A percentile compares a stretch with the other conserved stretches of the same genome.
Evolutionary conservation across 345 rosid genomes (phyloP).

Genomic region (Boechera divaricarpa): DNA sequence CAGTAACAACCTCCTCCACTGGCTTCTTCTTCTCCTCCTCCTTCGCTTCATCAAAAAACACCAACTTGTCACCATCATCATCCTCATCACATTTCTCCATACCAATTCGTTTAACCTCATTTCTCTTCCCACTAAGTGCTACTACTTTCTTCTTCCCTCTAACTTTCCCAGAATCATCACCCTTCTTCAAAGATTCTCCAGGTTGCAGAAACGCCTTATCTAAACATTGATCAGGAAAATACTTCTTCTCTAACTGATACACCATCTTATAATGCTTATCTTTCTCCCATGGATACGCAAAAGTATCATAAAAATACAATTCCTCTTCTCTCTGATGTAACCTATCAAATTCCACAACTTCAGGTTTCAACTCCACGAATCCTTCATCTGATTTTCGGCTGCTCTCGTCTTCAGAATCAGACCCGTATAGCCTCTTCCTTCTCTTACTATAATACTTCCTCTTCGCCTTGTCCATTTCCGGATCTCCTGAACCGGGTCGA

Average conservation of each 20-base stretch:
- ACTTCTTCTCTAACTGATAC: constrained; percentile 95
- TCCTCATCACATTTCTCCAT: constrained; percentile 24
- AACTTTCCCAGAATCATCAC: constrained; percentile 36
- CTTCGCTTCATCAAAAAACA: constrained; percentile 72
- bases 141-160: constrained; percentile 44
- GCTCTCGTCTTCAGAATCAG: constrained; percentile 84
- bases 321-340: constrained; percentile 94
- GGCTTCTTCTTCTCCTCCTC: constrained; percentile 50
- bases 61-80: constrained; percentile 52
- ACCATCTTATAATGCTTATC: constrained; percentile 98
- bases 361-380: constrained; percentile 84
- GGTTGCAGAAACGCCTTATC: constrained; percentile 90
- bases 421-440: constrained; percentile 81
- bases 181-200: constrained; percentile 49
- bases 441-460: constrained; percentile 87
- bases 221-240: constrained; percentile 82
- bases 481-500: constrained; percentile 41
- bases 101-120: constrained; percentile 39
- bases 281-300: constrained; percentile 96
- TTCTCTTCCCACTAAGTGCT: constrained; percentile 30
- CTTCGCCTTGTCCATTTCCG: constrained; percentile 82
- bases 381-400: constrained; percentile 58
- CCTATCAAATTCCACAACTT: constrained; percentile 76
- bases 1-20: constrained; percentile 56
- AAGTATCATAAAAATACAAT: constrained; percentile 77